phyloP scores from a whole-genome alignment of 2,329 filamentous ascomycete genomes.

The Paecilomyces fulvus region DNA sequence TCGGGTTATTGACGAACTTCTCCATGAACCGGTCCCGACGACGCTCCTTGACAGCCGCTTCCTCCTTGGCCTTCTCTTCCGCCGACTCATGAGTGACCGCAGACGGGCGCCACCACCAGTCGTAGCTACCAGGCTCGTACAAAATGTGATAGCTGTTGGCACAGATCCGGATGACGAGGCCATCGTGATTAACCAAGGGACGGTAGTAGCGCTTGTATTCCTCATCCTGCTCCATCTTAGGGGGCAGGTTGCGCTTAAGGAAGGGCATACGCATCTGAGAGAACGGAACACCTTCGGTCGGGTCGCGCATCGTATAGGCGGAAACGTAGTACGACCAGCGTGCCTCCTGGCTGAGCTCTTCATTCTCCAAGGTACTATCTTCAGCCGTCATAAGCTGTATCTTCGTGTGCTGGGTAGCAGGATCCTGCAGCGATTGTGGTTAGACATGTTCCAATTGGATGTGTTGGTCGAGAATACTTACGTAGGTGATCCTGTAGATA shows the following conservation, averaged over 20 bases:
- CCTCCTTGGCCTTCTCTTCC: slow-evolving; percentile 28
- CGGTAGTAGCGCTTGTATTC: slow-evolving; percentile 49
- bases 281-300: slow-evolving; percentile 68
- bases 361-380: slow-evolving; percentile 67
- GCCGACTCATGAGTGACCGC: slow-evolving; percentile 18
- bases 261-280: slow-evolving; percentile 60
- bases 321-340: slow-evolving; percentile 95
- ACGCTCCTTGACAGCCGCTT: slow-evolving; percentile 29
- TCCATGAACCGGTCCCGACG: slow-evolving; percentile 42
- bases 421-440: slow-evolving; percentile 43
- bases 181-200: slow-evolving; percentile 55
- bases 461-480: slow-evolving; percentile 47
- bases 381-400: slow-evolving; percentile 82
- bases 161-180: slow-evolving; percentile 64
- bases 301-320: slow-evolving; percentile 78
- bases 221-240: slow-evolving; percentile 52
- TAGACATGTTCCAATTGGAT: slow-evolving; percentile 14
- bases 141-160: slow-evolving; percentile 71
- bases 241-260: slow-evolving; percentile 62
- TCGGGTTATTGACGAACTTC: slow-evolving; percentile 46
- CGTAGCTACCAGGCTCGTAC: slow-evolving; percentile 62
- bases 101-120: slow-evolving; percentile 56
- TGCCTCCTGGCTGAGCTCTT: slow-evolving; percentile 54
- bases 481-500: slow-evolving; percentile 81
- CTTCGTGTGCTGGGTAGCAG: slow-evolving; percentile 58